Conservation (phyloP, 2,329 filamentous ascomycete species). For the Exophiala sp. region DNA sequence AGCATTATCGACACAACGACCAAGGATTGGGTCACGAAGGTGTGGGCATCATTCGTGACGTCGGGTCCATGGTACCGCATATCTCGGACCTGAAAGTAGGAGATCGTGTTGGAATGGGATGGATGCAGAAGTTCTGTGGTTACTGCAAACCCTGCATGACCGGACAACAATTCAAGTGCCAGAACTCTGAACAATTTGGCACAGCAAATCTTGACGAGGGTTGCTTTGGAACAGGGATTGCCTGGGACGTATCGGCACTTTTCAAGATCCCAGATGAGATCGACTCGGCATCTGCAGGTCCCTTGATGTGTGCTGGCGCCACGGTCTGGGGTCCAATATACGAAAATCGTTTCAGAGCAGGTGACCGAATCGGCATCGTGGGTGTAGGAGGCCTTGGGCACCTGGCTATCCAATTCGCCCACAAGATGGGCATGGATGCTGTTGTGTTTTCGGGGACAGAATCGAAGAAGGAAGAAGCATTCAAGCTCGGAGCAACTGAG, state of each 20-base stretch:
- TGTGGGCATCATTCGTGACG: slow-evolving; percentile 26
- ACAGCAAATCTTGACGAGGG: slow-evolving; percentile 21
- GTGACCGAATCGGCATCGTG: slow-evolving; percentile 59
- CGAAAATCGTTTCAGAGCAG: slow-evolving; percentile 13
- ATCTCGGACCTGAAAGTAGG: slow-evolving; percentile 22
- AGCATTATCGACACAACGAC: slow-evolving; percentile 18
- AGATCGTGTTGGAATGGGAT: slow-evolving; percentile 27
- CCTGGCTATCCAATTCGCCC: slow-evolving; percentile 70
- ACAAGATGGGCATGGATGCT: slow-evolving; percentile 67
- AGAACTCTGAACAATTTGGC: slow-evolving; percentile 17
- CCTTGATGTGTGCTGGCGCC: slow-evolving; percentile 24
- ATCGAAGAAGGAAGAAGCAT: slow-evolving; percentile 65
- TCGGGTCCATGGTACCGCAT: slow-evolving; percentile 20
- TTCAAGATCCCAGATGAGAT: slow-evolving; percentile 24
- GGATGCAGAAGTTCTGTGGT: slow-evolving; percentile 23
- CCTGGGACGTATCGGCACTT: slow-evolving; percentile 21
- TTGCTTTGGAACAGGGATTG: slow-evolving; percentile 23
- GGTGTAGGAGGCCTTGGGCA: slow-evolving; percentile 75
- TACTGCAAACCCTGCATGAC: slow-evolving; percentile 27
- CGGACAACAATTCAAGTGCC: slow-evolving; percentile 32
- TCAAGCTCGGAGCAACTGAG: slow-evolving; percentile 57
- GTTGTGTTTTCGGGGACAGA: slow-evolving; percentile 57
- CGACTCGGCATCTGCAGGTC: slow-evolving; percentile 15
- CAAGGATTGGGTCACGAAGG: slow-evolving; percentile 30
- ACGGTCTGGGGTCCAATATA: slow-evolving; percentile 24